Base-by-base conservation (phyloP, 352 stramenopile species). In the Globisporangium carolinianum region DNA sequence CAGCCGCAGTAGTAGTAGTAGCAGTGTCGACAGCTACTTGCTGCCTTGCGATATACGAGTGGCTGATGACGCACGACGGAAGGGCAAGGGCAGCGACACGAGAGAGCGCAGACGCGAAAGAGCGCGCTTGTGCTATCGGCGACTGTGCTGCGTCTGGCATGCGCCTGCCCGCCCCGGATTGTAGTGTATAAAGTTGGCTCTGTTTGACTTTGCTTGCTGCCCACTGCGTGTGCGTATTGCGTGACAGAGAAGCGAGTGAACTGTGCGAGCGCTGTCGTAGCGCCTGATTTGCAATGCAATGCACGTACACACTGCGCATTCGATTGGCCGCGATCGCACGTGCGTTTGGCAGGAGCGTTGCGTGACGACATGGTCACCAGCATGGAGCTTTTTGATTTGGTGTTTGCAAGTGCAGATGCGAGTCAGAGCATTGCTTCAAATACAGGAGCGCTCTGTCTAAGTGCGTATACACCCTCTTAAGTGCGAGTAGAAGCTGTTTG, bases 151-250 rank as follows among this genome's bases (percentile, higher is more conserved):
- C 24, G 24, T 32, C 24, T 32, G 24, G 24, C 24, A 32, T 32
- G 24, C 24, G 24, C 24, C 24, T 32, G 2, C 24, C 24, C 24
- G 42, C 42, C 12, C 42, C 42, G 42, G 51, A 65, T 63, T 72
- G 62, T 69, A 62, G 66, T 68, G 58, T 71, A 64, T 75, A 60
- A 69, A 63, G 46, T 67, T 58, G 52, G 63, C 63, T 60, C 45
- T 49, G 45, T 24, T 49, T 49, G 45, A 49, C 7, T 43, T 43
- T 43, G 7, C 7, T 43, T 43, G 11, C 7, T 12, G 39, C 39
- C 2, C 39, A 12, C 11, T 43, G 39, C 39, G 24, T 32, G 24
- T 32, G 24, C 3, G 24, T 32, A 32, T 47, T 5, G 11, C 15
- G 42, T 18, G 42, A 47, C 17, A 49, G 45, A 49, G 48, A 11